Evolutionary conservation across 306 rosid species (phyloP).

Genomic region (Bauhinia variegata): DNA sequence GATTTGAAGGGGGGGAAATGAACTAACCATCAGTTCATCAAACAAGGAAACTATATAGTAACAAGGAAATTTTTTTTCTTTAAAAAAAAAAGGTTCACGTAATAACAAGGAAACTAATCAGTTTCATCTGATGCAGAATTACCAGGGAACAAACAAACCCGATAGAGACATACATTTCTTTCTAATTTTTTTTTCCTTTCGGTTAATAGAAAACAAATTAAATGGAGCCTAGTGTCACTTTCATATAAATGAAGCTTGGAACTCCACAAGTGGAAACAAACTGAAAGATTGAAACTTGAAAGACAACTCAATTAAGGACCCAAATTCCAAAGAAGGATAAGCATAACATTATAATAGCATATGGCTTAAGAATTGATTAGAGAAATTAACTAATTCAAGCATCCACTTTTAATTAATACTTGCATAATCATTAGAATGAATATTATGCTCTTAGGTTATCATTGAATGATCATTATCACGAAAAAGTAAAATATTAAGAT

Average conservation of each 20-base stretch:
- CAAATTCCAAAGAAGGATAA: background rate
- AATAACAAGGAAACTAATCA: background rate
- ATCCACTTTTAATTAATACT: background rate
- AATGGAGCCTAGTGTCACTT: background rate
- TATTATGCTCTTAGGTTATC: background rate
- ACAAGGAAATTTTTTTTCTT: too few species aligned
- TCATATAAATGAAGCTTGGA: conserved; percentile 5
- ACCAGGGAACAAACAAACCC: background rate
- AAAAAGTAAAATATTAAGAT: conserved; percentile 20
- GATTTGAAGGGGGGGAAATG: too few species aligned
- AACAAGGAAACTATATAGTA: too few species aligned
- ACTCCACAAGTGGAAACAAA: conserved; percentile 16
- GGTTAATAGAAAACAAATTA: background rate
- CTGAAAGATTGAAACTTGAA: conserved; percentile 11
- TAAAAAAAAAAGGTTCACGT: background rate
- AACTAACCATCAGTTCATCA: too few species aligned
- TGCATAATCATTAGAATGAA: background rate
- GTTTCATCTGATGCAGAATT: background rate
- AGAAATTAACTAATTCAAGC: background rate
- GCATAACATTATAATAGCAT: too few species aligned
- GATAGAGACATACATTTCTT: background rate
- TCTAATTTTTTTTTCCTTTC: background rate
- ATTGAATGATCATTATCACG: background rate
- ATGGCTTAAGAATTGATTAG: background rate
- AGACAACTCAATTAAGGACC: too few species aligned